Evolutionary conservation across 352 stramenopile species (phyloP), one percentile per base, ranked within the genome.

Genomic region (Globisporangium viniferum): DNA sequence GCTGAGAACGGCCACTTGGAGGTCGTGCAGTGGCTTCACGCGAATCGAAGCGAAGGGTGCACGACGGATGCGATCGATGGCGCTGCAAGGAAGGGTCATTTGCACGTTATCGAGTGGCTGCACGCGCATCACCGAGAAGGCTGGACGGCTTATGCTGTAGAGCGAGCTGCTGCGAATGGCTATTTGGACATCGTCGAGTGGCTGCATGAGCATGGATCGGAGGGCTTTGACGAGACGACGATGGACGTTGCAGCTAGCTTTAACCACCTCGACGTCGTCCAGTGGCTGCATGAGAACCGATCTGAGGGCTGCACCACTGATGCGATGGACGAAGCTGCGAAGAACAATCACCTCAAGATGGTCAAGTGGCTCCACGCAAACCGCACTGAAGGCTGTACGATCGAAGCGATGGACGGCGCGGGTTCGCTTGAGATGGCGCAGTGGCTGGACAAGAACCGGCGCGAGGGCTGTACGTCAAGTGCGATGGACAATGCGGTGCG

Each of bases 221-320:
- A 35, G 31, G 31, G 31, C 31, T 35, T 35, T 35, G 31, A 35
- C 31, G 31, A 35, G 31, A 35, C 31, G 31, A 35, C 31, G 31
- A 35, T 35, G 31, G 31, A 35, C 31, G 31, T 35, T 35, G 31
- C 31, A 6, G 31, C 31, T 35, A 35, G 31, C 2, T 35, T 35
- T 35, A 35, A 35, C 24, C 49, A 56, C 10, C 63, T 80, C 12
- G 29, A 49, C 4, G 76, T 83, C 24, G 78, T 88, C 6, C 67
- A 87, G 71, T 92, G 84, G 84, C 66, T 90, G 10, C 79, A 90
- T 57, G 53, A n/a, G 27, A 36, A 60, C n/a, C 54, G 9, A 1
- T 4, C 22, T 8, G 49, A 55, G n/a, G 48, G 48, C 39, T 53
- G 48, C 20, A 20, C 48, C 5, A 6, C n/a, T 29, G 7, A 22